phyloP scores from a whole-genome alignment of 2,329 filamentous ascomycete genomes.

The Ceratocystis albifundus region DNA sequence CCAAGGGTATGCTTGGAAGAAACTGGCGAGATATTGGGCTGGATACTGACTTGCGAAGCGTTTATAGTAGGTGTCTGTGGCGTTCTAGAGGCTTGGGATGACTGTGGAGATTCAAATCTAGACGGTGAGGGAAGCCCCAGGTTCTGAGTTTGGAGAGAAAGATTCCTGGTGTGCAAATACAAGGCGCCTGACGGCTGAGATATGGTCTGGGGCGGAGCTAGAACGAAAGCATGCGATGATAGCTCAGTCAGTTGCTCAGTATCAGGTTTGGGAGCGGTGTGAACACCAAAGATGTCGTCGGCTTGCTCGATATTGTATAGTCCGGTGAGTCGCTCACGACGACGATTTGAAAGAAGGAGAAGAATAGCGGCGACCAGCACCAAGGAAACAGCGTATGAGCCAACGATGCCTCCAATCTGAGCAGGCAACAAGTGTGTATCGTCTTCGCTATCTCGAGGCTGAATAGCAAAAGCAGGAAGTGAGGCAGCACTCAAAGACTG shows the following conservation, averaged over 20 bases:
- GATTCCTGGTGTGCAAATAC: constrained; percentile 16
- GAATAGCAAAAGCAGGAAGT: constrained; percentile 36
- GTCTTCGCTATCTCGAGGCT: constrained; percentile 36
- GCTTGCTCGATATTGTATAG: constrained; percentile 27
- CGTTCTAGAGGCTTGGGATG: constrained; percentile 19
- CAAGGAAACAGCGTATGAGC: constrained; percentile 68
- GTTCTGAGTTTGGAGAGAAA: constrained; percentile 20
- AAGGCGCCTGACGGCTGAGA: background rate
- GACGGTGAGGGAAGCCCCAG: constrained; percentile 9
- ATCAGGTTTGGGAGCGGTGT: constrained; percentile 12
- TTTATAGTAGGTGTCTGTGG: constrained; percentile 25
- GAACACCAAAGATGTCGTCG: constrained; percentile 36
- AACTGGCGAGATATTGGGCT: constrained; percentile 29
- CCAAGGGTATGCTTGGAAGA: constrained; percentile 42
- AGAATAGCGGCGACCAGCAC: constrained; percentile 59
- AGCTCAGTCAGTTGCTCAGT: background rate
- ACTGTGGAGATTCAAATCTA: constrained; percentile 16
- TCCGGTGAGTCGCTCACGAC: constrained; percentile 41
- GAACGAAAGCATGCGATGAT: constrained; percentile 20
- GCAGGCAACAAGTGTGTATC: constrained; percentile 46
- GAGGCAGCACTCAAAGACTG: constrained; percentile 21
- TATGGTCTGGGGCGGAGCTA: background rate
- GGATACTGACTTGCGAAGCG: constrained; percentile 25
- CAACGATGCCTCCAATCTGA: constrained; percentile 73
- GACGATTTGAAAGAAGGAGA: constrained; percentile 46